These are phyloP conservation scores for Pilobolus umbonatus DNA, from an alignment of 192 early-diverging fungal species.

Conservation along the genomic window DNA sequence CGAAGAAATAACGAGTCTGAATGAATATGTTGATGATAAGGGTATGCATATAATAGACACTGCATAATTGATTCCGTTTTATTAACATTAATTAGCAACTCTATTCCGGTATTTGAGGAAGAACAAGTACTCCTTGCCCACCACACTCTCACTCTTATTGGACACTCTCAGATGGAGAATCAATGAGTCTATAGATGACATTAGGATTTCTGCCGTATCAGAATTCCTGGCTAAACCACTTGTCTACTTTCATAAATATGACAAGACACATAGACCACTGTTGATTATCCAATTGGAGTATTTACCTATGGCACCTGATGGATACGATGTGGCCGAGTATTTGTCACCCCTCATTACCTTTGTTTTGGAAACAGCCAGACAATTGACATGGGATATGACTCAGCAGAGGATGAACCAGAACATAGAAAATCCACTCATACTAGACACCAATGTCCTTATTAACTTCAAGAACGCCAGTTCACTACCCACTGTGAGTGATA, in stretches of 20 bases:
- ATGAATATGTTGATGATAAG: slow-evolving; percentile 28
- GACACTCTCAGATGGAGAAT: slow-evolving; percentile 38
- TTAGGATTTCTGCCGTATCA: slow-evolving; percentile 13
- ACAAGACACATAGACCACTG: slow-evolving; percentile 31
- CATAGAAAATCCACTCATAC: slow-evolving; percentile 10
- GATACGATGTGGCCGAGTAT: slow-evolving; percentile 11
- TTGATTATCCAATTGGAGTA: slow-evolving; percentile 26
- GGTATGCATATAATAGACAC: slow-evolving; percentile 1
- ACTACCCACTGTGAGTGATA: slow-evolving; percentile 17
- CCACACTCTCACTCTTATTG: slow-evolving; percentile 23
- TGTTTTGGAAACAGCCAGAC: slow-evolving; percentile 31
- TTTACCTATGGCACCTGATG: slow-evolving; percentile 16
- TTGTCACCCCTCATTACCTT: slow-evolving; percentile 31
- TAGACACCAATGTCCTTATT: slow-evolving; percentile 16
- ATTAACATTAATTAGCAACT: slow-evolving; percentile 20
- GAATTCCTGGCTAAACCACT: slow-evolving; percentile 20
- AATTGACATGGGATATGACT: slow-evolving; percentile 19
- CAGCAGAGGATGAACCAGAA: slow-evolving; percentile 10
- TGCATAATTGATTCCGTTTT: not conserved
- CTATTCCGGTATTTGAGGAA: slow-evolving; percentile 38
- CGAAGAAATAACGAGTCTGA: slow-evolving; percentile 1
- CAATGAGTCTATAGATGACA: slow-evolving; percentile 23
- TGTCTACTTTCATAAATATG: slow-evolving; percentile 35
- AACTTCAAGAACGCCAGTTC: slow-evolving; percentile 25
- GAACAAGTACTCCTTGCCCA: slow-evolving; percentile 26